Conservation (phyloP, 2,329 filamentous ascomycete species). For the Xylaria sp. region DNA sequence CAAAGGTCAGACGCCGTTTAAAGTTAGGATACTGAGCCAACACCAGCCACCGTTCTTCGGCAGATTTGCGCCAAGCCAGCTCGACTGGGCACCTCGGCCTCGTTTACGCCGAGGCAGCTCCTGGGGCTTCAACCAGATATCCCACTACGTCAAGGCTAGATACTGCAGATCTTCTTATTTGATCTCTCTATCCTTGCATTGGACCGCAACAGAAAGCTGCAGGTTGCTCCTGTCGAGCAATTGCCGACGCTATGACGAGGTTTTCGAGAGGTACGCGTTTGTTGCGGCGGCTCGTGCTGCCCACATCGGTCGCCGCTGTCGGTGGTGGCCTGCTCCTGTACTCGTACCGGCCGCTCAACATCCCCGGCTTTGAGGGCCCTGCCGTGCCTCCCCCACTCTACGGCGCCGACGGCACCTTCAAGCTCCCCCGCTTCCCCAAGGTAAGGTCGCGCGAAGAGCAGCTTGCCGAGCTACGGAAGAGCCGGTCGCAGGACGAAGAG, state of each 20-base stretch:
- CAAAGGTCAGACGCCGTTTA: neutral
- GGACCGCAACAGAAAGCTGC: slow-evolving; percentile 7
- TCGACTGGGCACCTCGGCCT: slow-evolving; percentile 17
- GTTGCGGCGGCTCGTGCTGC: slow-evolving; percentile 51
- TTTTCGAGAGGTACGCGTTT: slow-evolving; percentile 40
- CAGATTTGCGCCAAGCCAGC: slow-evolving; percentile 18
- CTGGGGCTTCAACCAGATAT: neutral
- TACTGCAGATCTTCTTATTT: neutral
- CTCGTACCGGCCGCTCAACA: slow-evolving; percentile 71
- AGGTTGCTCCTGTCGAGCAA: slow-evolving; percentile 14
- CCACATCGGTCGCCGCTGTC: slow-evolving; percentile 48
- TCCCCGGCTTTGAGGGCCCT: slow-evolving; percentile 71
- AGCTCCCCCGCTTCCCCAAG: slow-evolving; percentile 68
- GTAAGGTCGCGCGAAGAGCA: slow-evolving; percentile 68
- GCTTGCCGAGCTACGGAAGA: slow-evolving; percentile 63
- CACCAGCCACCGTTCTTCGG: neutral
- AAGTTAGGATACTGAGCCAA: neutral
- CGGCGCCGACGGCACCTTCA: slow-evolving; percentile 70
- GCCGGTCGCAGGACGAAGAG: slow-evolving; percentile 50
- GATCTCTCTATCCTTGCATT: neutral
- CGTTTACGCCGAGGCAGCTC: slow-evolving; percentile 23
- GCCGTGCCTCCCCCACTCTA: slow-evolving; percentile 74
- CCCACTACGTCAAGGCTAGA: slow-evolving; percentile 8
- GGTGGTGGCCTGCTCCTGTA: slow-evolving; percentile 55
- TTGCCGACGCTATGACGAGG: slow-evolving; percentile 38